Evolutionary conservation across 352 stramenopile genomes (phyloP), one percentile per base, ranked within the genome.

Genomic region (Phytopythium montanum): DNA sequence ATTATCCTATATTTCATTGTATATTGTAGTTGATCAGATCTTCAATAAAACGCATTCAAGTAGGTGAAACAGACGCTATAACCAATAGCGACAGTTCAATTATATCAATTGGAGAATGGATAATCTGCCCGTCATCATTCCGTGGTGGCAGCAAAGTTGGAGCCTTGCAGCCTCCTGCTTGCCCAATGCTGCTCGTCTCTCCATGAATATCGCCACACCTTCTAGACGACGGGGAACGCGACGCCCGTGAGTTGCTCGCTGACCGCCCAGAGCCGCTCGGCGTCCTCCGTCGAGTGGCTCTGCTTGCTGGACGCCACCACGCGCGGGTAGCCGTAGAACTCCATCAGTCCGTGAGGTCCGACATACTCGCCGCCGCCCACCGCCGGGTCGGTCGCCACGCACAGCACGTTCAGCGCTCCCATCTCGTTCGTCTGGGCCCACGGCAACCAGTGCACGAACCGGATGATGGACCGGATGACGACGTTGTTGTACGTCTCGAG

Each of bases 291-390:
- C 10, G 48, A 54, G 28, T 54, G 26, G 28, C 48, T 54, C 26
- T 38, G 48, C 48, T 14, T 25, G 28, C 75, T 86, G n/a, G 76
- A 71, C n/a, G 62, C 36, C 23, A 85, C 72, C 18, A 70, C 62
- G 7, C 75, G 79, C 6, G 79, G 79, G 59, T 76, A 87, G 16
- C 76, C 79, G 54, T 82, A 87, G 48, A 89, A 84, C 58, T 89
- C 75, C 45, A 68, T 68, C 25, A 79, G 65, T 9, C 76, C 76
- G 61, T 87, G 69, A 2, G 79, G 79, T 0, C 79, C 76, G 41
- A 88, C 81, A 53, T 73, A 87, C 56, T 88, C 79, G 18, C 76
- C 79, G 10, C 72, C 62, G 0, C 28, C 45, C 18, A 88, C 65
- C n/a, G 54, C 61, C 25, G 66, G 64, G 52, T 87, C 79, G 1